Base-by-base conservation (phyloP, 495 filamentous ascomycete genomes). In the Penicillium verhagenii region DNA sequence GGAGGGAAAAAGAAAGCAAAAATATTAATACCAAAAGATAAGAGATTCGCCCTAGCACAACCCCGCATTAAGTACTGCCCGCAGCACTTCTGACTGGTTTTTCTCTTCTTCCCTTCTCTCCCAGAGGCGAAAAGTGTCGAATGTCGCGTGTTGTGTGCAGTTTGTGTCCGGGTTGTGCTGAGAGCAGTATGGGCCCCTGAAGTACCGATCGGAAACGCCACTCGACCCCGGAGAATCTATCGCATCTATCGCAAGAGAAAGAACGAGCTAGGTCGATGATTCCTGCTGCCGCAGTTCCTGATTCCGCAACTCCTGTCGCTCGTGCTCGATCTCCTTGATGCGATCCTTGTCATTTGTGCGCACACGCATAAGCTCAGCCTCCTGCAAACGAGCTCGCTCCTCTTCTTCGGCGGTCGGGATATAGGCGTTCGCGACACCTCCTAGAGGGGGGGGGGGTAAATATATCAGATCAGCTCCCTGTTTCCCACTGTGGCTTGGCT, bases 401-500 rank as follows among this genome's bases (percentile, higher is more conserved):
- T 77, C 72, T 53, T 74, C 73, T 52, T 73, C 71, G 4, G 62
- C 26, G 1, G 68, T 54, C 23, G 75, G 73, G 49, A 74, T 72
- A 33, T 72, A 76, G 7, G 71, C 70, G 53, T 78, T 78, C 20
- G 75, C 75, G 16, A 62, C 73, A 23, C 75, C 75, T 47, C 75
- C 75, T 78, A 25, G 23, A 19, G 8, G 13, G 2, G 3, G 26
- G n/a, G 47, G n/a, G 19, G 1, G 24, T 58, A 50, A 58, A 46
- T 26, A 14, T 29, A n/a, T n/a, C n/a, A n/a, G n/a, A n/a, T n/a
- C n/a, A n/a, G n/a, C n/a, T 21, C 37, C 29, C 5, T 26, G 21
- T 24, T 28, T 31, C 11, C n/a, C n/a, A n/a, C n/a, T n/a, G n/a
- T n/a, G 28, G 2, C 13, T 3, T 25, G 6, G 6, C 19, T 20